phyloP scores from a whole-genome alignment of 306 rosid species.

The Vigna angularis region DNA sequence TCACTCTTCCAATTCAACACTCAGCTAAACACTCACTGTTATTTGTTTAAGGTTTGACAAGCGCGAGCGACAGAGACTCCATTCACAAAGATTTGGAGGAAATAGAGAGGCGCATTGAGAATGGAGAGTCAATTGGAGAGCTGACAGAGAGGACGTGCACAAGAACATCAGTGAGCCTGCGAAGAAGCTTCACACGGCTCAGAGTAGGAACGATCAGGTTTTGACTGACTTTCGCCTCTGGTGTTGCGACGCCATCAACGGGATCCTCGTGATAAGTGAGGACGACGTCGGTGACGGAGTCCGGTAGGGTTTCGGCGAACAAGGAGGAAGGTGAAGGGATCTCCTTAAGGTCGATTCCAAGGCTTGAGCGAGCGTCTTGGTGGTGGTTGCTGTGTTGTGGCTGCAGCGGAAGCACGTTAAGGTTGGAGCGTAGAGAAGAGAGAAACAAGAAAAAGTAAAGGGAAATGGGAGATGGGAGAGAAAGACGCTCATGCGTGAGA shows the following conservation, averaged over 20 bases:
- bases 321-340: too few species aligned
- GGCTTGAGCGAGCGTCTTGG: too few species aligned
- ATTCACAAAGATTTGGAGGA: conserved; percentile 70
- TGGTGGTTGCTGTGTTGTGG: too few species aligned
- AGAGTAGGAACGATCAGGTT: conserved; percentile 90
- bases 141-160: conserved; percentile 92
- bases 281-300: too few species aligned
- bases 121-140: conserved; percentile 86
- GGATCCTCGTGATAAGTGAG: conserved; percentile 40
- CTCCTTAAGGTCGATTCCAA: too few species aligned
- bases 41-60: conserved; percentile 70
- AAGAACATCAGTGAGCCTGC: conserved; percentile 99
- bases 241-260: conserved; percentile 91
- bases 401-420: too few species aligned
- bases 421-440: too few species aligned
- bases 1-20: background rate
- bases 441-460: too few species aligned
- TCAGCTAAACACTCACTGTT: background rate
- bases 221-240: conserved; percentile 81
- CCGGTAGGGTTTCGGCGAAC: too few species aligned
- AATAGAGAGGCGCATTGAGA: conserved; percentile 75
- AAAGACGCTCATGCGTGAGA: too few species aligned
- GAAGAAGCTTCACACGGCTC: conserved; percentile 91
- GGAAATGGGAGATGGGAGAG: too few species aligned
- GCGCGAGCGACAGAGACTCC: conserved; percentile 63